Evolutionary conservation across 2,329 filamentous ascomycete genomes (phyloP), one percentile per base, ranked within the genome.

Genomic region (Dactylellina cionopaga): DNA sequence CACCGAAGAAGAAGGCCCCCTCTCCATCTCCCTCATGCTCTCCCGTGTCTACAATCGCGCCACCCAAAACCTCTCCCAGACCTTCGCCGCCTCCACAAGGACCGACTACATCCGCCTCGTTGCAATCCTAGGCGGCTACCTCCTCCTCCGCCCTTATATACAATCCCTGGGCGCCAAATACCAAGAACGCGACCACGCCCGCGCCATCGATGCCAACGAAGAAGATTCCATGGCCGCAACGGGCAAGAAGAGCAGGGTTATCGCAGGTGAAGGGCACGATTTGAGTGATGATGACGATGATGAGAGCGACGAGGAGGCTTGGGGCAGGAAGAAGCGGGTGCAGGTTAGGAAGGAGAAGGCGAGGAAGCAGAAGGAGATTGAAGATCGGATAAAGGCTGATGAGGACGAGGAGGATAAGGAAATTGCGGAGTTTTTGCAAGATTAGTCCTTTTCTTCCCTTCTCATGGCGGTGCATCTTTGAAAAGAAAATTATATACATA

Each of bases 61-160:
- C 72, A 19, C 66, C 35, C 33, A 74, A 11, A 62, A 74, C 24
- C 51, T 69, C 41, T 71, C 75, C 35, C 47, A 65, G 39, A 75
- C 75, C 15, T 70, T 76, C 43, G 43, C 65, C 31, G 46, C 63
- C 43, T 72, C 73, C 64, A 64, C 74, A 0, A 62, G 51, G 15
- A 46, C 63, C 39, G 75, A 76, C 63, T 74, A 70, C 51, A 74
- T 95, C 76, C 90, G 91, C 49, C 84, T 95, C 66, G 81, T 92
- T 75, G 84, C 88, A 75, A 85, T 92, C 73, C 85, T 92, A 17
- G 87, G 91, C 77, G 88, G 86, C 62, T 96, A 94, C 82, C 79
- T 88, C 75, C 85, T 95, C 56, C 77, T 92, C 22, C 88, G 92
- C 0, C 91, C 91, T 0, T 92, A 92, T 79, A 80, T 93, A 55